Conservation (phyloP, 1,139 yeast genomes). For the Candida sp. region DNA sequence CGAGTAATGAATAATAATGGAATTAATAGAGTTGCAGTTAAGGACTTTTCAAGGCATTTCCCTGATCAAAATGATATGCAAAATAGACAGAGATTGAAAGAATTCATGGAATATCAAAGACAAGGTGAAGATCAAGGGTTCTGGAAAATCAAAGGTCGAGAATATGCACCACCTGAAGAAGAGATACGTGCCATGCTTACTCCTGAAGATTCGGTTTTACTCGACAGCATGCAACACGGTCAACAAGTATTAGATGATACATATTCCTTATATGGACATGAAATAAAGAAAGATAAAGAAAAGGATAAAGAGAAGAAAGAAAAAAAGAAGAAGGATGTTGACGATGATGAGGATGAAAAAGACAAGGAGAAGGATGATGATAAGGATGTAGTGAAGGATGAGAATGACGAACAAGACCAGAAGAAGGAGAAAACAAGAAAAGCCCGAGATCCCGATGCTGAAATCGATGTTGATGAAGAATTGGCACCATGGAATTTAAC, state of each 20-base stretch:
- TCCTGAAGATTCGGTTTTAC: constrained; percentile 86
- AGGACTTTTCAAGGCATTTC: constrained; percentile 87
- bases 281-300: constrained; percentile 13
- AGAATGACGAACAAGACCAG: constrained; percentile 18
- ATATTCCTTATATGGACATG: constrained; percentile 48
- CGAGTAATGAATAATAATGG: constrained; percentile 80
- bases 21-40: constrained; percentile 74
- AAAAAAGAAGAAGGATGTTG: constrained; percentile 21
- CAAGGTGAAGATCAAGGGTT: constrained; percentile 93
- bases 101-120: constrained; percentile 97
- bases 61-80: constrained; percentile 99
- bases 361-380: constrained; percentile 13
- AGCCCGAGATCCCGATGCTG: constrained; percentile 21
- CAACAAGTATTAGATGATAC: constrained; percentile 80
- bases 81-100: constrained; percentile 90
- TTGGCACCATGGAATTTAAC: constrained; percentile 93
- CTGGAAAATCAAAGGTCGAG: constrained; percentile 79
- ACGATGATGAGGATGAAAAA: constrained; percentile 31
- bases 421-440: constrained; percentile 24
- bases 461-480: constrained; percentile 71
- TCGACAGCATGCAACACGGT: constrained; percentile 94
- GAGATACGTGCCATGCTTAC: constrained; percentile 80
- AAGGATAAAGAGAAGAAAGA: constrained; percentile 13
- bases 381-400: constrained; percentile 14
- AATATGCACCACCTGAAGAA: constrained; percentile 70